These are phyloP conservation scores for Gentiana macrophylla DNA, from an alignment of 257 asterid species.

Conservation along the genomic window DNA sequence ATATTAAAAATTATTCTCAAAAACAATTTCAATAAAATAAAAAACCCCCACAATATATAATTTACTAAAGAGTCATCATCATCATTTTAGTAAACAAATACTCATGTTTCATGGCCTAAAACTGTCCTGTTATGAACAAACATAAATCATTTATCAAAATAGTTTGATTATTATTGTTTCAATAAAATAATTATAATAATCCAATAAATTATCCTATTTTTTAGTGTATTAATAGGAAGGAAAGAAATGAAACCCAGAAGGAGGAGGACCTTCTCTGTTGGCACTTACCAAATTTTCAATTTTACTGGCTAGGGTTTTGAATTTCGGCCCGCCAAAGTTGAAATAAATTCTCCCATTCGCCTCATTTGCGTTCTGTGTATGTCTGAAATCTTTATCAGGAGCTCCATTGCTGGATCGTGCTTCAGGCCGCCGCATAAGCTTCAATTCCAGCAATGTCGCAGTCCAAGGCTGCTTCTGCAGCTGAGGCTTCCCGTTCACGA, in stretches of 20 bases:
- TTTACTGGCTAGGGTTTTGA: conserved; percentile 35
- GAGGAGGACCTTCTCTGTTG: neutral
- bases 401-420: conserved; percentile 59
- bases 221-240: no score
- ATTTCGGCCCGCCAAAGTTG: conserved; percentile 33
- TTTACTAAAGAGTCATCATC: neutral
- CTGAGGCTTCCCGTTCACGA: conserved; percentile 34
- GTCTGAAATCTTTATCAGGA: conserved; percentile 39
- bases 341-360: neutral
- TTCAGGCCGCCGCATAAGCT: conserved; percentile 22
- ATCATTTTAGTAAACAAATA: neutral
- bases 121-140: neutral
- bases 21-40: neutral
- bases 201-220: no score
- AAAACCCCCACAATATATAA: neutral
- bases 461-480: conserved; percentile 29
- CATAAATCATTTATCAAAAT: neutral
- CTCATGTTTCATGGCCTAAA: neutral
- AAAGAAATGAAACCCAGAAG: neutral
- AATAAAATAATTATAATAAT: no score
- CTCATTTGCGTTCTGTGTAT: conserved; percentile 21
- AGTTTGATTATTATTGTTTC: no score
- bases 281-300: neutral
- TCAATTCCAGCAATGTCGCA: conserved; percentile 62
- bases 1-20: neutral